Base-by-base conservation (phyloP, 164 flowering plant genomes). In the Houttuynia cordata region DNA sequence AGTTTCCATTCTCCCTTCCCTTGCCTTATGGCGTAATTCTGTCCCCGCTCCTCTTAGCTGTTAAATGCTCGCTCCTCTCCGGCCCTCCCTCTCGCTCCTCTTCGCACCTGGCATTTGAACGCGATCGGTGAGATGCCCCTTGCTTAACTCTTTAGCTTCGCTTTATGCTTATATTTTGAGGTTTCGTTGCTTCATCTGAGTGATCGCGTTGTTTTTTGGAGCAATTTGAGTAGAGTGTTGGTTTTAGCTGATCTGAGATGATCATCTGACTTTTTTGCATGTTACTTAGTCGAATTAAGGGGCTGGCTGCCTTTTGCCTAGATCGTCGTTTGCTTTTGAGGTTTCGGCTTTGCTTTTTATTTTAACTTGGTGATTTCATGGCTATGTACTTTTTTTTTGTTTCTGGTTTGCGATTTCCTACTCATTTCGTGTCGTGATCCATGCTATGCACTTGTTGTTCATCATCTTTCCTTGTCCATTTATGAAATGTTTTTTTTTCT, bases 11-110 rank as follows among this genome's bases (percentile, higher is more conserved):
- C 23, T 58, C 49, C n/a, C 24, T 39, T 21, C 19, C 73, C 88
- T 76, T 89, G 74, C 80, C 88, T 81, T 80, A 62, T 73, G 80
- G 84, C 83, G 82, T 83, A 85, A 85, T 87, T 86, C 82, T 57
- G 24, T 70, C 66, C 60, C 41, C 56, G 69, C 40, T 42, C 53
- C 40, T 42, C 53, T 13, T 30, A 25, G 59, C 34, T 34, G 40
- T 66, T 64, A 65, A 47, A 62, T 56, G 70, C 64, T 24, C 47
- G 30, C 60, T 21, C 34, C 17, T 17, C 62, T 14, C n/a, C n/a
- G n/a, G 24, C 62, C 51, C 25, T 57, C 53, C 55, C 61, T 50
- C 25, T 25, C 55, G 20, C 55, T 20, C 23, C 7, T 52, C 55
- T 23, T 30, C 37, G 37, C 4, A 30, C 37, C 37, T 30, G 37